Percentiles rank a stretch among this genome's conserved stretches.
These are phyloP conservation scores for Lactifluus pinguis DNA, from an alignment of 768 basidiomycete species.

Conservation along the genomic window DNA sequence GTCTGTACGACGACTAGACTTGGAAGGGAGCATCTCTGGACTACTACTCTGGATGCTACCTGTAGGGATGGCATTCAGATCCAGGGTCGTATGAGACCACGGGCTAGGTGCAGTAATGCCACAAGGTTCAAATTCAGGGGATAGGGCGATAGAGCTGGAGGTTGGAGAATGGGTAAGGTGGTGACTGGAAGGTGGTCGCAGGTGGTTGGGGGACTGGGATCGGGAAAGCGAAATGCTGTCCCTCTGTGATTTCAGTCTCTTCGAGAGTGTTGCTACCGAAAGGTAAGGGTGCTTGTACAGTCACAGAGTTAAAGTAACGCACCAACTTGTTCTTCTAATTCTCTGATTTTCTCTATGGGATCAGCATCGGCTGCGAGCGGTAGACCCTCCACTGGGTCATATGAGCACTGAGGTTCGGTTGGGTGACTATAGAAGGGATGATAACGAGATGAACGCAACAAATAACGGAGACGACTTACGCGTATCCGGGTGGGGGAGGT, in stretches of 20 bases:
- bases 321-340: constrained; percentile 75
- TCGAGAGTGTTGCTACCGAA: constrained; percentile 50
- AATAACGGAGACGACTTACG: constrained; percentile 38
- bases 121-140: constrained; percentile 23
- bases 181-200: constrained; percentile 10
- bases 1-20: constrained; percentile 36
- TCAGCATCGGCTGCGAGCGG: constrained; percentile 68
- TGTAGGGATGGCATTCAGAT: constrained; percentile 19
- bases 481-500: constrained; percentile 77
- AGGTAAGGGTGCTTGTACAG: constrained; percentile 8
- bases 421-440: constrained; percentile 49
- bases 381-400: constrained; percentile 80
- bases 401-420: constrained; percentile 75
- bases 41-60: constrained; percentile 20
- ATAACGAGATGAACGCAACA: constrained; percentile 15
- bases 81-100: constrained; percentile 24
- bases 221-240: constrained; percentile 29
- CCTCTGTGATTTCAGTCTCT: constrained; percentile 48
- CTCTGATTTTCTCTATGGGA: constrained; percentile 68
- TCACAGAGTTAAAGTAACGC: constrained; percentile 20
- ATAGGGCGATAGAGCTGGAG: constrained; percentile 16
- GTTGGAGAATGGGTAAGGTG: constrained; percentile 10
- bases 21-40: constrained; percentile 5
- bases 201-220: constrained; percentile 28
- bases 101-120: constrained; percentile 18